These are phyloP conservation scores for Chalara sp. DNA, from an alignment of 2,329 filamentous ascomycete species.

Conservation along the genomic window DNA sequence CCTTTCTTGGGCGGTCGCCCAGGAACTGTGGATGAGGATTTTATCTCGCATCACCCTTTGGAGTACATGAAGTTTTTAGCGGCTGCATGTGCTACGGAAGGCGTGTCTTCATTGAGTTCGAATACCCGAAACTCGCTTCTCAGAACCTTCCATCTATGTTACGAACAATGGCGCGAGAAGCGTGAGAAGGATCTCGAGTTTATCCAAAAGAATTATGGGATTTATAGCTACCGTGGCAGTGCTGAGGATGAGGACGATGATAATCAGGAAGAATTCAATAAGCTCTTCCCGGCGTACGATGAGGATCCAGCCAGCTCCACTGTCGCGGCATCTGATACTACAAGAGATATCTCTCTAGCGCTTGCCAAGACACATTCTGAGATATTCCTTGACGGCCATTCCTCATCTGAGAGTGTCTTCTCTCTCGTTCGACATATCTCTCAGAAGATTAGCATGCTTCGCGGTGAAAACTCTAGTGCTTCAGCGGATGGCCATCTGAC, in stretches of 20 bases:
- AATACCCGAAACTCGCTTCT: slow-evolving; percentile 49
- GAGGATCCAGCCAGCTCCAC: slow-evolving; percentile 27
- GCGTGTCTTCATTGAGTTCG: slow-evolving; percentile 32
- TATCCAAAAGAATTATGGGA: slow-evolving; percentile 63
- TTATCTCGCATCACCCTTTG: slow-evolving; percentile 23
- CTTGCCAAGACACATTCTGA: slow-evolving; percentile 53
- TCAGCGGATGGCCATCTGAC: slow-evolving; percentile 30
- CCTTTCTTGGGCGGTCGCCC: slow-evolving; percentile 48
- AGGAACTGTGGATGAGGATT: slow-evolving; percentile 5
- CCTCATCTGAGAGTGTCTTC: slow-evolving; percentile 20
- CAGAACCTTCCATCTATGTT: slow-evolving; percentile 64
- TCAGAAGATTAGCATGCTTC: slow-evolving; percentile 15
- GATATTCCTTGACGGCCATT: slow-evolving; percentile 25
- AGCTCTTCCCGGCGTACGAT: slow-evolving; percentile 76
- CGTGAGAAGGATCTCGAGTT: slow-evolving; percentile 71
- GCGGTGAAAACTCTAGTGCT: slow-evolving; percentile 7
- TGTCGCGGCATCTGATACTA: slow-evolving; percentile 11
- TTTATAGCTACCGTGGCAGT: slow-evolving; percentile 80
- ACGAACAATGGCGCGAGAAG: slow-evolving; percentile 72
- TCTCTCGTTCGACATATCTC: slow-evolving; percentile 22
- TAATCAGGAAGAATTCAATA: slow-evolving; percentile 67
- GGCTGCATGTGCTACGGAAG: slow-evolving; percentile 41
- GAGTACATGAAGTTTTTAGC: slow-evolving; percentile 46
- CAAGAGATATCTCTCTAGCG: slow-evolving; percentile 38
- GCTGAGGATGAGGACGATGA: slow-evolving; percentile 69